Base-by-base conservation (phyloP, 139 green algal species). In the Chlorella sp. region DNA sequence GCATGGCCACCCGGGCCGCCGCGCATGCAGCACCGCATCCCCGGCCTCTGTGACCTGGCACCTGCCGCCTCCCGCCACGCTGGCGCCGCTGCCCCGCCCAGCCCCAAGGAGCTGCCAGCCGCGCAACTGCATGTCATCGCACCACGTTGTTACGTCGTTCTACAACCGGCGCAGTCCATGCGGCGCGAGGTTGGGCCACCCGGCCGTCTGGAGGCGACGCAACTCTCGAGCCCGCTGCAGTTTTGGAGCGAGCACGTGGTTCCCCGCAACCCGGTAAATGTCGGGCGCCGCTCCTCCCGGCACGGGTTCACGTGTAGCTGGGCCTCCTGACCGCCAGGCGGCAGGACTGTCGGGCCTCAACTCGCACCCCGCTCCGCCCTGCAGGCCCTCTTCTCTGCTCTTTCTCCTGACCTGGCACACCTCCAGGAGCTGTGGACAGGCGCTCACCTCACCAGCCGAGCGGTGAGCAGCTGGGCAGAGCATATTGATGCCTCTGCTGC, bases 381-480 rank as follows among this genome's bases (percentile, higher is more conserved):
- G 39, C 66, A 90, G 89, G 85, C 64, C 4, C 68, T 90, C 1
- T 79, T 92, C 53, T 42, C n/a, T 21, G 32, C 42, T 34, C 85
- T 91, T 16, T 34, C 86, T 12, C n/a, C 53, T 21, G 90, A 92
- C 40, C 39, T 77, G n/a, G 40, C 40, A 14, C 90, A 89, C 39
- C 85, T 81, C 4, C 30, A 5, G 26, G 21, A 37, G 9, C 69
- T 79, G 75, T 93, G 90, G 90, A 93, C 69, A 21, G 82, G 87
- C 37, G 48, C 57, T 1, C 87, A 93, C 75, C 88, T 93, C 22
- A 69, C 66, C 24, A 32, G 36, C 1, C 12, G 16, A 40, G 87
- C 87, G 37, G 87, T 90, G 79, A n/a, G 86, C 28, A 15, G 2
- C 42, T 7, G 14, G 26, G 34, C 34, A 24, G 32, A 12, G n/a